phyloP scores from a whole-genome alignment of 441 rosid species.

The Gossypium trilobum region DNA sequence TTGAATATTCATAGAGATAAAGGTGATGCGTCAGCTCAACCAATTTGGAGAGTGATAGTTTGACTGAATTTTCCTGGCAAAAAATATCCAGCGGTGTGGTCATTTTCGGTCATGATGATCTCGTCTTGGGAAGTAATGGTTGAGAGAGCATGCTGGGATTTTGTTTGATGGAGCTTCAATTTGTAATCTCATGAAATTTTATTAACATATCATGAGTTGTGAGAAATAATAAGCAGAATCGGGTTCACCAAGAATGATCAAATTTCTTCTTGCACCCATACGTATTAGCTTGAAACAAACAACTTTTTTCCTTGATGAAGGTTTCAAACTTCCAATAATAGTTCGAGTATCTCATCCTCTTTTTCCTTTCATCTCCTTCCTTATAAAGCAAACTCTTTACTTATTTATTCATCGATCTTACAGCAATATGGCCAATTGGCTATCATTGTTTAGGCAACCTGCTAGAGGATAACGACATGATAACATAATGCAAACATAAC shows the following conservation, averaged over 20 bases:
- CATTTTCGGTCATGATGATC: constrained; percentile 4
- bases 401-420: background rate
- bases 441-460: background rate
- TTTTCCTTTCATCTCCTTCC: background rate
- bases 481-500: background rate
- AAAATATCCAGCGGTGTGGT: constrained; percentile 6
- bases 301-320: background rate
- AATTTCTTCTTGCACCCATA: too few relatives aligned
- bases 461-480: background rate
- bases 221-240: too few relatives aligned
- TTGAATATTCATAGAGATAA: constrained; percentile 1
- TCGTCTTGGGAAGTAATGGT: background rate
- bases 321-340: background rate
- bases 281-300: background rate
- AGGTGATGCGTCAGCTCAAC: constrained; percentile 3
- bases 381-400: background rate
- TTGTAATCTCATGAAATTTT: background rate
- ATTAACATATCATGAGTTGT: too few relatives aligned
- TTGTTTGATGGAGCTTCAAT: background rate
- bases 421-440: background rate
- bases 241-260: too few relatives aligned
- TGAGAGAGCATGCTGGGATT: background rate
- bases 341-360: background rate
- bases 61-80: background rate
- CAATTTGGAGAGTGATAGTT: background rate